phyloP scores from a whole-genome alignment of 306 rosid species.

The Rosa rugosa region DNA sequence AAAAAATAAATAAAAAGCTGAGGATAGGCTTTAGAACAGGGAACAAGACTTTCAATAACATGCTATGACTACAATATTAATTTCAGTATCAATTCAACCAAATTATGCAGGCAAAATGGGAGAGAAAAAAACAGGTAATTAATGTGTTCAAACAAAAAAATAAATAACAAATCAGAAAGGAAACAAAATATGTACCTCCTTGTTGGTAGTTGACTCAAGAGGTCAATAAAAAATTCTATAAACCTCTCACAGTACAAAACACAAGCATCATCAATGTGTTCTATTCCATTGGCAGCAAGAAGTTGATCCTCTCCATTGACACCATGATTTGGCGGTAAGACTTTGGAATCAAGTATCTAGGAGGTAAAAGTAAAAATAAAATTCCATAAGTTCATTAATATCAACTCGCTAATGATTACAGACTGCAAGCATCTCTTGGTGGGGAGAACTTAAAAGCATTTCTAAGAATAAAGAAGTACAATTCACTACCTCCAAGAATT shows the following conservation, averaged over 20 bases:
- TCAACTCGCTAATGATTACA: not conserved
- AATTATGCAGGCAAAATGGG: not conserved
- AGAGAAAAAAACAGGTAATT: not conserved
- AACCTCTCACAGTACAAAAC: slow-evolving; percentile 96
- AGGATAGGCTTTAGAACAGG: not conserved
- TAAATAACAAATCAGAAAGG: not conserved
- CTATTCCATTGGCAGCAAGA: slow-evolving; percentile 41
- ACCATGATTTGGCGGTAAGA: slow-evolving; percentile 45
- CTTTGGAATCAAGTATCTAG: slow-evolving; percentile 77
- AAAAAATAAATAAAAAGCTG: not conserved
- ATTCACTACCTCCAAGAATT: slow-evolving; percentile 69
- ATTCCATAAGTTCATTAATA: slow-evolving; percentile 6
- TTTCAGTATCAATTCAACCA: not conserved
- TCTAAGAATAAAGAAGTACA: slow-evolving; percentile 16
- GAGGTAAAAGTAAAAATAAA: slow-evolving; percentile 14
- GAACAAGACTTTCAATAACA: not conserved
- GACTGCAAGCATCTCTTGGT: not conserved
- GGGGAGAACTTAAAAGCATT: not conserved
- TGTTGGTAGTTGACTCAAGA: slow-evolving; percentile 94
- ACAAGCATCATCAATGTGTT: slow-evolving; percentile 67
- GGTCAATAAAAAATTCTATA: slow-evolving; percentile 97
- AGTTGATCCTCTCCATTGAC: slow-evolving; percentile 40
- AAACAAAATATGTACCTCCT: slow-evolving; percentile 55
- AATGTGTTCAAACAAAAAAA: not conserved
- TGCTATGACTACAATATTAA: not conserved